Base-by-base conservation (phyloP, 1,284 basidiomycete genomes). In the Anthracocystis setariae region DNA sequence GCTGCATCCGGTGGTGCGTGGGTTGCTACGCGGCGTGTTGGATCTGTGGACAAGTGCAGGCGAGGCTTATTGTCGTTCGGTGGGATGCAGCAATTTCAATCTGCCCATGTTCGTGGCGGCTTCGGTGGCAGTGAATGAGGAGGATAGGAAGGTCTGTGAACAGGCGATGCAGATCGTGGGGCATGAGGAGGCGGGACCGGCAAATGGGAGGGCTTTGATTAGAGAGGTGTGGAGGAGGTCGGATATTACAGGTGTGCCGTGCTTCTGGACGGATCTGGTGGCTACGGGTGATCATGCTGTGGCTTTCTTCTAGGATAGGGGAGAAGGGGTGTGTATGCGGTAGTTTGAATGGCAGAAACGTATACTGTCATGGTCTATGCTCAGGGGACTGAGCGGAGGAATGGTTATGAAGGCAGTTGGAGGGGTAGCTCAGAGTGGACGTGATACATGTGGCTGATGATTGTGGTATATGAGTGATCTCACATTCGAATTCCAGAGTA, bases 1-100 rank as follows among this genome's bases (percentile, higher is more conserved):
- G 15, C 40, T 69, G n/a, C 66, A 69, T 42, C 60, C 66, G 0
- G 49, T 60, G 7, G 39, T 69, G 5, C 15, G 51, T 0, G 40
- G 42, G 1, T 37, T 58, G 38, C 20, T 69, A 35, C 17, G 44
- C 3, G 39, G 56, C 12, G 62, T 69, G 56, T 21, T 69, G 32
- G 52, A 64, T 8, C 37, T 69, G 20, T 69, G 66, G 66, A 63
- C 55, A 2, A 47, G 42, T 7, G 60, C 66, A 12, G 66, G 60
- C 3, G 60, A 69, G 43, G 42, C 47, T 25, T 69, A 69, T 45
- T 69, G 66, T 25, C 21, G 60, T 12, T 49, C 48, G 20, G 60
- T 69, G 1, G 66, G 66, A 32, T 69, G 66, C 25, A 59, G 55
- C 27, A 69, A 69, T 23, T 69, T 63, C 48, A 69, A 69, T 21